Evolutionary conservation across 2,329 filamentous ascomycete genomes (phyloP).

Genomic region (Hypoxylon sp.): DNA sequence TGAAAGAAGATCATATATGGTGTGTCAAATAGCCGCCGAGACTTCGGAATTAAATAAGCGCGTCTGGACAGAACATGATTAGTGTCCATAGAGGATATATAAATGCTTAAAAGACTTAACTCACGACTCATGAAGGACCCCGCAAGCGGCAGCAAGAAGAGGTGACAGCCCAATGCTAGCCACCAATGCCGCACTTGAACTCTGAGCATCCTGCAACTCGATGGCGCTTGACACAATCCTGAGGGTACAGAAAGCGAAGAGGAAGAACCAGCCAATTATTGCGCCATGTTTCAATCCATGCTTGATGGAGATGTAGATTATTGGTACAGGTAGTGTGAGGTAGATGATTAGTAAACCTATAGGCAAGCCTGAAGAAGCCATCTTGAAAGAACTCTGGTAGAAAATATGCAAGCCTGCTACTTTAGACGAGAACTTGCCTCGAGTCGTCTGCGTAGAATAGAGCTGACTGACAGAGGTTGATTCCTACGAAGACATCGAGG

Average conservation of each 20-base stretch:
- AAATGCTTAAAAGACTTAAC: constrained; percentile 14
- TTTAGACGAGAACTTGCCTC: background rate
- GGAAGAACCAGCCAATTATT: constrained; percentile 58
- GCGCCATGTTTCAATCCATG: constrained; percentile 55
- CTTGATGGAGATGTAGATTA: constrained; percentile 52
- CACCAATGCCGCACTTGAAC: constrained; percentile 54
- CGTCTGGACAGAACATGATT: constrained; percentile 32
- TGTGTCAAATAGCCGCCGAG: constrained; percentile 28
- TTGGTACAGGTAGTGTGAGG: constrained; percentile 51
- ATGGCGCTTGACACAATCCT: constrained; percentile 56
- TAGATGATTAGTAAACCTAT: constrained; percentile 57
- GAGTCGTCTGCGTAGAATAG: background rate
- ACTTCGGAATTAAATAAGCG: constrained; percentile 39
- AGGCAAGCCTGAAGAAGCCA: constrained; percentile 40
- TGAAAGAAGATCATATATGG: constrained; percentile 46
- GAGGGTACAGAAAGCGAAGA: constrained; percentile 57
- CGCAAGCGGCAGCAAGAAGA: constrained; percentile 52
- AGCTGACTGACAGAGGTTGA: constrained; percentile 6
- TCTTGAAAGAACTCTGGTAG: constrained; percentile 11
- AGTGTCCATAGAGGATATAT: background rate
- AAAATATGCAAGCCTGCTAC: background rate
- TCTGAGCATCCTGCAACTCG: constrained; percentile 47
- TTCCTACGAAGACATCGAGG: constrained; percentile 8
- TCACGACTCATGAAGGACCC: constrained; percentile 57
- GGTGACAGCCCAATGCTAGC: constrained; percentile 59